These are phyloP conservation scores for Russula dissimulans DNA, from an alignment of 768 basidiomycete species.

Conservation along the genomic window DNA sequence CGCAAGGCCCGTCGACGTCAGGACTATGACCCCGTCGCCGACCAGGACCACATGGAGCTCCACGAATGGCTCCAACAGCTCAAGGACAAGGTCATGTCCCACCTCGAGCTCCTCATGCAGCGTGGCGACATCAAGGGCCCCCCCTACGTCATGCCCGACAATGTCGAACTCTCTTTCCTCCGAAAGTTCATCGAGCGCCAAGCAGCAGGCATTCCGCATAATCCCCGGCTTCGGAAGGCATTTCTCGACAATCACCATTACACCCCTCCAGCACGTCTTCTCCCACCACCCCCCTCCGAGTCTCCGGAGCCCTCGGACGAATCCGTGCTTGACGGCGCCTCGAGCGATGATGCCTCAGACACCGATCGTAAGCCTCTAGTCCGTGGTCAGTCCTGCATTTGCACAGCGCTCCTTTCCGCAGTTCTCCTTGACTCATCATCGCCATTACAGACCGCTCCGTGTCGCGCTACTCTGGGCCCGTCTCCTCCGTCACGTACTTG, in stretches of 20 bases:
- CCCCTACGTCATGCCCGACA: conserved; percentile 73
- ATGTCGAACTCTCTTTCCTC: conserved; percentile 67
- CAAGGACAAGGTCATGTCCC: conserved; percentile 85
- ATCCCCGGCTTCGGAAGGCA: conserved; percentile 55
- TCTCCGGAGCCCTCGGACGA: conserved; percentile 19
- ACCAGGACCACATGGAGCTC: conserved; percentile 84
- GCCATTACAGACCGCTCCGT: conserved; percentile 1
- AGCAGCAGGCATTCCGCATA: conserved; percentile 64
- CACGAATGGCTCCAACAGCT: conserved; percentile 84
- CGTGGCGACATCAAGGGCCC: conserved; percentile 81
- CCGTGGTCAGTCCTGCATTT: conserved; percentile 3
- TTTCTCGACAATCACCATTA: conserved; percentile 14
- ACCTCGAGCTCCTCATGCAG: conserved; percentile 79
- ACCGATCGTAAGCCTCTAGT: conserved; percentile 2
- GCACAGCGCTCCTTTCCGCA: not conserved
- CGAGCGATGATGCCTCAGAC: conserved; percentile 16
- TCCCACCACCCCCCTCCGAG: conserved; percentile 6
- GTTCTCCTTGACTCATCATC: not conserved
- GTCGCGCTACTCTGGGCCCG: conserved; percentile 2
- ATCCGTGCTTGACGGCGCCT: conserved; percentile 11
- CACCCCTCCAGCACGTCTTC: conserved; percentile 5
- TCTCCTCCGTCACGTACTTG: not conserved
- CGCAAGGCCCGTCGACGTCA: conserved; percentile 66
- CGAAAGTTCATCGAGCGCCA: conserved; percentile 79
- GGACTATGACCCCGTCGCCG: conserved; percentile 76